A percentile compares a stretch with the other conserved stretches of the same genome.
phyloP scores from a whole-genome alignment of 2,329 filamentous ascomycete genomes.

The Lasiodiplodia sp. region DNA sequence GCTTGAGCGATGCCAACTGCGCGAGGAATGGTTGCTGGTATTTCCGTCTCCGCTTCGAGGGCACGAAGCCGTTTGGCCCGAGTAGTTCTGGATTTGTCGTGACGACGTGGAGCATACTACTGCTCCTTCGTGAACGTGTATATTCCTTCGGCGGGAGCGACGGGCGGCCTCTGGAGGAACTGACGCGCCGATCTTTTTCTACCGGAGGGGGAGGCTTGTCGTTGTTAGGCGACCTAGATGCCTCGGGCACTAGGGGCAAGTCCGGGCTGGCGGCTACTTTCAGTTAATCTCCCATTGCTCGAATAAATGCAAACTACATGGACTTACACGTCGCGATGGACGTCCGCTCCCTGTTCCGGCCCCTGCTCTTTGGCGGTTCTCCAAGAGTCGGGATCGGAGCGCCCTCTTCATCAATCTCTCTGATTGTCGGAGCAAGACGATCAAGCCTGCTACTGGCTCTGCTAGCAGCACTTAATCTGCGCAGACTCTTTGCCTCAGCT shows the following conservation, averaged over 20 bases:
- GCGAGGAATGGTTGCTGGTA: conserved; percentile 70
- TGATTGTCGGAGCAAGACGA: conserved; percentile 76
- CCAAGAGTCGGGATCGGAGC: conserved; percentile 55
- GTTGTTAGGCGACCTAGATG: conserved; percentile 48
- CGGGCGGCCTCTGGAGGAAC: conserved; percentile 79
- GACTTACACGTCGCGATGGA: conserved; percentile 40
- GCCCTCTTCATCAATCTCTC: conserved; percentile 81
- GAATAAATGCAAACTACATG: conserved; percentile 36
- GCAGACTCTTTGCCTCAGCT: conserved; percentile 77
- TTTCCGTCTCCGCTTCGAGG: conserved; percentile 61
- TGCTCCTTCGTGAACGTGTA: conserved; percentile 72
- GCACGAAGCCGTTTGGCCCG: conserved; percentile 62
- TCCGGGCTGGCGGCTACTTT: conserved; percentile 59
- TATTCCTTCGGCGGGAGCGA: conserved; percentile 85
- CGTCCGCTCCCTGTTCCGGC: conserved; percentile 77
- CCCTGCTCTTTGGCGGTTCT: conserved; percentile 72
- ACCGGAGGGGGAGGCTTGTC: conserved; percentile 70
- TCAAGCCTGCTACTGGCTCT: conserved; percentile 89
- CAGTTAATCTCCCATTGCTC: conserved; percentile 10
- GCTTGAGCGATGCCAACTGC: conserved; percentile 72
- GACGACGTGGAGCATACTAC: conserved; percentile 87
- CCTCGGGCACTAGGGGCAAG: conserved; percentile 78
- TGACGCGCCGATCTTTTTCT: conserved; percentile 77
- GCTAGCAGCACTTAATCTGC: conserved; percentile 87
- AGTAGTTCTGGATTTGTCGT: conserved; percentile 71